These are phyloP conservation scores for Teratosphaeria pseudoeucalypti DNA, from an alignment of 2,329 filamentous ascomycete species.

Conservation along the genomic window DNA sequence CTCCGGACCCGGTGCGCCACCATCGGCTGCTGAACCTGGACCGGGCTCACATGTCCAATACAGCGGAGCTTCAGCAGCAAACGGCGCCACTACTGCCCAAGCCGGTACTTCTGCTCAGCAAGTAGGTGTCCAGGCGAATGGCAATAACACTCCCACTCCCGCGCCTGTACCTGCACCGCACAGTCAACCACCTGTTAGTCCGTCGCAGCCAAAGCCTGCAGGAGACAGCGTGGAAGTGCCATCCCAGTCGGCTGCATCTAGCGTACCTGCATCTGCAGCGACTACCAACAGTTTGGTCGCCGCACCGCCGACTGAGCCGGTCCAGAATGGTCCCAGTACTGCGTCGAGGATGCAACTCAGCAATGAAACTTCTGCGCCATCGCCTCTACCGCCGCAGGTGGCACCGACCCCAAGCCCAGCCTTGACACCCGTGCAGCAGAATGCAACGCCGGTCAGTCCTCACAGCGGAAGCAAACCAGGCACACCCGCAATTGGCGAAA, in stretches of 20 bases:
- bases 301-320: neutral
- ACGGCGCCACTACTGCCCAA: neutral
- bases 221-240: neutral
- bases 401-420: neutral
- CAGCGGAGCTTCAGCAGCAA: neutral
- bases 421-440: neutral
- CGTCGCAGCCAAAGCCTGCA: neutral
- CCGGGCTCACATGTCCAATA: neutral
- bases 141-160: neutral
- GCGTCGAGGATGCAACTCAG: neutral
- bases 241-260: neutral
- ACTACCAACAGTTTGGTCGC: neutral
- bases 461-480: neutral
- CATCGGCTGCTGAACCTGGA: neutral
- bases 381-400: neutral
- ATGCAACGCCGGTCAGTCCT: neutral
- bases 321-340: neutral
- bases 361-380: neutral
- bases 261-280: neutral
- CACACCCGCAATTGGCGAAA: neutral
- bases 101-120: neutral
- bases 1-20: neutral
- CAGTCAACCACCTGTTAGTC: neutral
- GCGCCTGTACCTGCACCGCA: neutral
- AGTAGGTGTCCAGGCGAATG: neutral